Percentiles rank a stretch among this genome's conserved stretches.
These are phyloP conservation scores for Atalantia buxifolia DNA, from an alignment of 345 rosid species.

Conservation along the genomic window DNA sequence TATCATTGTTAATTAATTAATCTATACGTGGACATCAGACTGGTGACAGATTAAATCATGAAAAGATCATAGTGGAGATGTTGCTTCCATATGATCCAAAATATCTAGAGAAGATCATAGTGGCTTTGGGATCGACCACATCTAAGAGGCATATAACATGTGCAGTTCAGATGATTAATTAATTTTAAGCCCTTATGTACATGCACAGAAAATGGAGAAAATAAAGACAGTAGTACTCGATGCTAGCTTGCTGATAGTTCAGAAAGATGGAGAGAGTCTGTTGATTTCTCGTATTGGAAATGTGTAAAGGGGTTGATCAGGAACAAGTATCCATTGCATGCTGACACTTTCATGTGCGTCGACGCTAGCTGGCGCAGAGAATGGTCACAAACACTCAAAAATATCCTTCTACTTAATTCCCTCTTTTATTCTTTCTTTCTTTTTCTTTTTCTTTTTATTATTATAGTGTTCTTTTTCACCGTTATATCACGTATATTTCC, in stretches of 20 bases:
- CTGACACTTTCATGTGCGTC: too few species aligned
- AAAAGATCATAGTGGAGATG: background rate
- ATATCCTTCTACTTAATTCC: background rate
- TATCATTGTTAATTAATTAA: too few species aligned
- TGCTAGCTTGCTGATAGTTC: constrained; percentile 7
- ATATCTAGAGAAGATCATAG: background rate
- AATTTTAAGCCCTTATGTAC: too few species aligned
- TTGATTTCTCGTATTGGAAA: constrained; percentile 13
- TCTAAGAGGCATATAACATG: background rate
- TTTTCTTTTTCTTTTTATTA: too few species aligned
- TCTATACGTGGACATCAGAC: background rate
- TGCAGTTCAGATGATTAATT: background rate
- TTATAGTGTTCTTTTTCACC: background rate
- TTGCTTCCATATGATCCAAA: constrained; percentile 12
- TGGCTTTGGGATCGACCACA: constrained; percentile 1
- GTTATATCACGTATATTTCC: background rate
- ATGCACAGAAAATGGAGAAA: too few species aligned
- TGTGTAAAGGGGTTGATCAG: constrained; percentile 8
- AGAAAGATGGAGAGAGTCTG: background rate
- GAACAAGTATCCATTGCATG: constrained; percentile 6
- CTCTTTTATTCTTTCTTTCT: too few species aligned
- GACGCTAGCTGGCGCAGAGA: background rate
- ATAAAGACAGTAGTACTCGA: background rate
- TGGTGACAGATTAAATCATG: constrained; percentile 1
- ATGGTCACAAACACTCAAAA: background rate